Evolutionary conservation across 257 asterid species (phyloP).

Genomic region (Catharanthus roseus): DNA sequence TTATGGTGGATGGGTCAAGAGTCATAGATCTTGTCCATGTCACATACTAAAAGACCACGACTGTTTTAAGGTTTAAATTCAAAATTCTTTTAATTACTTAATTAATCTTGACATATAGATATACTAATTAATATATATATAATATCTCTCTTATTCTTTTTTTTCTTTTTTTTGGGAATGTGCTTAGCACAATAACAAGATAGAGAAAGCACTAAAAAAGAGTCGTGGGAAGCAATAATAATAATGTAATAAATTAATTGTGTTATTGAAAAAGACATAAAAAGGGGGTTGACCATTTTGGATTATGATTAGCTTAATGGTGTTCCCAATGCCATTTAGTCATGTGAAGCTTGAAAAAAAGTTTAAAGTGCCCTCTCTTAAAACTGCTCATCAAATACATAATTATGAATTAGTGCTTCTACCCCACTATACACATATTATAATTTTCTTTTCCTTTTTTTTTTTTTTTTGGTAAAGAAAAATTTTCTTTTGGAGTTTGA

Average conservation of each 20-base stretch:
- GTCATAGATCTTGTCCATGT: slow-evolving; percentile 24
- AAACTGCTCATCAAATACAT: slow-evolving; percentile 31
- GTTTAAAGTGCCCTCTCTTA: slow-evolving; percentile 34
- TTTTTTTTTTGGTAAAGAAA: background rate
- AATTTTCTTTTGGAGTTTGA: slow-evolving; percentile 15
- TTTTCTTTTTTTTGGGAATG: background rate
- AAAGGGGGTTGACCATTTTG: slow-evolving; percentile 43
- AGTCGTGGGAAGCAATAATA: slow-evolving; percentile 47
- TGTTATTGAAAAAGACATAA: slow-evolving; percentile 41
- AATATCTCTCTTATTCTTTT: background rate
- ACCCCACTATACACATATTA: slow-evolving; percentile 34
- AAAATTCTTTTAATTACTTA: background rate
- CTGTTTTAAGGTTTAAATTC: slow-evolving; percentile 9
- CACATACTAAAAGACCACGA: slow-evolving; percentile 13
- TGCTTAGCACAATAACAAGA: slow-evolving; percentile 7
- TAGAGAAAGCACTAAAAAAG: slow-evolving; percentile 16
- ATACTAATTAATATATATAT: no score
- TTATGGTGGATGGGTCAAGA: slow-evolving; percentile 31
- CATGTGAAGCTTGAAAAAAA: slow-evolving; percentile 46
- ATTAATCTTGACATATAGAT: no score
- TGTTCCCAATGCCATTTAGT: slow-evolving; percentile 74
- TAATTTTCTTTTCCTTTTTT: slow-evolving; percentile 11
- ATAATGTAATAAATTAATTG: no score
- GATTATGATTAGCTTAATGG: slow-evolving; percentile 39
- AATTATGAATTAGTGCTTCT: slow-evolving; percentile 22